phyloP scores from a whole-genome alignment of 2,329 filamentous ascomycete species.

The Elsinoe necatrix region DNA sequence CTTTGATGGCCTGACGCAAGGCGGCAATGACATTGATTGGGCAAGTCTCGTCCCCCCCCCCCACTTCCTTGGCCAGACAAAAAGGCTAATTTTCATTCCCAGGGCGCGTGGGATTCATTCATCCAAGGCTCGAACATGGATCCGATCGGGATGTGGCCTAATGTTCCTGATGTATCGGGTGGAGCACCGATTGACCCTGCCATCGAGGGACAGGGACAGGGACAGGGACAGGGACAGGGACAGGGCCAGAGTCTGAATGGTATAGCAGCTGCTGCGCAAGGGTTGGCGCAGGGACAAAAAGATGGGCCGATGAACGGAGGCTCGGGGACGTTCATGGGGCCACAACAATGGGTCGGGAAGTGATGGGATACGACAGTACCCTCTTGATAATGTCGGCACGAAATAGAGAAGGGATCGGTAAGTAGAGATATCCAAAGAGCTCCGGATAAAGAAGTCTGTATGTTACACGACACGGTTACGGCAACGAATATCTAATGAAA shows the following conservation, averaged over 20 bases:
- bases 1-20: constrained; percentile 50
- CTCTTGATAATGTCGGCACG: neutral
- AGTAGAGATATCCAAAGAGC: neutral
- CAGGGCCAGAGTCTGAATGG: neutral
- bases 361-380: neutral
- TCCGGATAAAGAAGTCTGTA: neutral
- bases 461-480: neutral
- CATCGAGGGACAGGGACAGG: neutral
- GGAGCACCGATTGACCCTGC: constrained; percentile 2
- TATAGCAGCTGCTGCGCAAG: constrained; percentile 1
- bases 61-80: constrained; percentile 17
- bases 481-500: neutral
- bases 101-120: constrained; percentile 63
- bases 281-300: neutral
- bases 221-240: neutral
- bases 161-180: neutral
- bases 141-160: constrained; percentile 35
- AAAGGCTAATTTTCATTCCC: constrained; percentile 23
- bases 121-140: constrained; percentile 50
- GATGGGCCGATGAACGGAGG: neutral
- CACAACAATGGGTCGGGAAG: constrained; percentile 1
- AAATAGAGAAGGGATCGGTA: neutral
- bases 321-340: neutral
- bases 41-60: constrained; percentile 37
- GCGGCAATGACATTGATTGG: constrained; percentile 42